A percentile compares a stretch with the other conserved stretches of the same genome.
phyloP scores from a whole-genome alignment of 2,329 filamentous ascomycete species.

The Periconia sp. region DNA sequence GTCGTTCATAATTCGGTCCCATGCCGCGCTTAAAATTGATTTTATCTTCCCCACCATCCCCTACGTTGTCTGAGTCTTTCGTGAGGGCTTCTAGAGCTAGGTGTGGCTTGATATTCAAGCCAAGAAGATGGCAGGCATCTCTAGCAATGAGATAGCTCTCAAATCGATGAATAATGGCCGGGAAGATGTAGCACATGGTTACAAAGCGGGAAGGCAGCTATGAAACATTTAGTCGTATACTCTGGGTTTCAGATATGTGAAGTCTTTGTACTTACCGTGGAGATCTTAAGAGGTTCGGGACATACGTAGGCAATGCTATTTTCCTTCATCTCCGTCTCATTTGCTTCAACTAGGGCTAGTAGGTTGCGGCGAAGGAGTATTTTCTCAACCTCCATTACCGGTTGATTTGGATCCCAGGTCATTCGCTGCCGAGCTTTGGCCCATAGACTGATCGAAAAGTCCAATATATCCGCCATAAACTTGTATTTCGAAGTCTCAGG shows the following conservation, averaged over 20 bases:
- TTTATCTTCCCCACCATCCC: constrained; percentile 71
- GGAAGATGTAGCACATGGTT: constrained; percentile 75
- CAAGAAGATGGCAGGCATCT: constrained; percentile 73
- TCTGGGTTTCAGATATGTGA: too few relatives aligned
- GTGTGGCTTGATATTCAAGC: constrained; percentile 67
- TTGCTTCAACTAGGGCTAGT: constrained; percentile 64
- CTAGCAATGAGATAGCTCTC: constrained; percentile 81
- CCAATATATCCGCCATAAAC: constrained; percentile 67
- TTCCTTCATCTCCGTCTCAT: constrained; percentile 58
- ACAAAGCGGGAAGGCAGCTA: constrained; percentile 75
- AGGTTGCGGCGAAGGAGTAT: constrained; percentile 82
- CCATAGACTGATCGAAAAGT: constrained; percentile 83
- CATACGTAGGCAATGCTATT: constrained; percentile 70
- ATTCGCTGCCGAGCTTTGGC: constrained; percentile 59
- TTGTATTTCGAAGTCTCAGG: constrained; percentile 58
- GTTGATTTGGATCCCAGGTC: constrained; percentile 71
- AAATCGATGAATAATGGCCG: constrained; percentile 82
- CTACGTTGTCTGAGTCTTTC: constrained; percentile 86
- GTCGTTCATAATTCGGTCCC: constrained; percentile 92
- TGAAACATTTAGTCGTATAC: constrained; percentile 21
- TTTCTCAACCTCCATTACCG: constrained; percentile 78
- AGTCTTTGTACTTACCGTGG: constrained; percentile 67
- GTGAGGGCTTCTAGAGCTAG: constrained; percentile 89
- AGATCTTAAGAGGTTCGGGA: constrained; percentile 77
- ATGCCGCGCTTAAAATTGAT: constrained; percentile 82